These are phyloP conservation scores for Calonectria pteridis DNA, from an alignment of 2,329 filamentous ascomycete species.

Conservation along the genomic window DNA sequence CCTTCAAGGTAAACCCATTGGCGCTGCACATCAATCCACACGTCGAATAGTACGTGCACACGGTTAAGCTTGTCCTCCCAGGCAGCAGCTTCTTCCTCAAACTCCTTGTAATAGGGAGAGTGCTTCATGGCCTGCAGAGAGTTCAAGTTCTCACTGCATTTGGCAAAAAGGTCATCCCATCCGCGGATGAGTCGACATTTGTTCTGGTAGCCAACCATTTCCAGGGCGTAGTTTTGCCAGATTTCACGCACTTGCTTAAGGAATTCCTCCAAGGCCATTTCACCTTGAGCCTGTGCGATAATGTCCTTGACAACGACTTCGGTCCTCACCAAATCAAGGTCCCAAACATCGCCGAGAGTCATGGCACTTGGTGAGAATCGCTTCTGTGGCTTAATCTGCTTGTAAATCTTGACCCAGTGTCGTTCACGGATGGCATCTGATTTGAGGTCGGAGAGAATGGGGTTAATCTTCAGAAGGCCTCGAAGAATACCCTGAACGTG, in stretches of 20 bases:
- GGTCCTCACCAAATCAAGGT: slow-evolving; percentile 88
- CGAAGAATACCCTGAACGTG: slow-evolving; percentile 94
- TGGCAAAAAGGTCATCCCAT: slow-evolving; percentile 98
- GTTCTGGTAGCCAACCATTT: slow-evolving; percentile 97
- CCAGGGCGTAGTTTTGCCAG: slow-evolving; percentile 95
- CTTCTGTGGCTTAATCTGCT: slow-evolving; percentile 91
- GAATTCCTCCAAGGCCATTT: slow-evolving; percentile 99
- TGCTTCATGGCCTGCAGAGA: slow-evolving; percentile 99
- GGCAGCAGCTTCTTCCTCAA: slow-evolving; percentile 94
- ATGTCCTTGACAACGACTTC: slow-evolving; percentile 92
- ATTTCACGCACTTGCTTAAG: slow-evolving; percentile 95
- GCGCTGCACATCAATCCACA: slow-evolving; percentile 99
- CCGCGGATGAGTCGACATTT: slow-evolving; percentile 97
- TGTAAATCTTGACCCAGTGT: slow-evolving; percentile 99
- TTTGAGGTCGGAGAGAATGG: slow-evolving; percentile 88
- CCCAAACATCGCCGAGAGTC: slow-evolving; percentile 99
- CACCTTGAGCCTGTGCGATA: slow-evolving; percentile 94
- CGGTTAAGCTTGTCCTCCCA: slow-evolving; percentile 99
- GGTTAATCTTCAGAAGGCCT: slow-evolving; percentile 90
- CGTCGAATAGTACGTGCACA: slow-evolving; percentile 96
- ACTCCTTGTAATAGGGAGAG: slow-evolving; percentile 99
- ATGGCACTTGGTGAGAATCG: slow-evolving; percentile 94
- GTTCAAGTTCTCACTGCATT: slow-evolving; percentile 98
- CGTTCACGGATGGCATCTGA: slow-evolving; percentile 96
- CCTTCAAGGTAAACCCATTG: slow-evolving; percentile 99